Conservation (phyloP, 2,329 filamentous ascomycete species). For the Pyrenochaeta sp. region DNA sequence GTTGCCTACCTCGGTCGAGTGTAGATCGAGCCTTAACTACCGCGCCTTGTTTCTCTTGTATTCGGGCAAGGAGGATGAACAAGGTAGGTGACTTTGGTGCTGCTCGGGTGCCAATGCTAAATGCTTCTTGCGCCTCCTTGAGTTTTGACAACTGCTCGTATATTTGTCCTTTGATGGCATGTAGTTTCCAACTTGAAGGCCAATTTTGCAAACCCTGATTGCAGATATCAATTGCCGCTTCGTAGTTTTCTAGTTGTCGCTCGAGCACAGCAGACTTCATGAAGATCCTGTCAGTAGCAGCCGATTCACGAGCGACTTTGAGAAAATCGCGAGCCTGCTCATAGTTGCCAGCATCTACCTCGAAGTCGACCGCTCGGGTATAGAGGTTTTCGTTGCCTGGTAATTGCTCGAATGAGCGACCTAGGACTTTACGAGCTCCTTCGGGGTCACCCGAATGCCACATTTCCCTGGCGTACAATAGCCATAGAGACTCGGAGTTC, state of each 20-base stretch:
- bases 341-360: conserved; percentile 85
- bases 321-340: conserved; percentile 85
- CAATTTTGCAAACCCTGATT: conserved; percentile 88
- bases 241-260: conserved; percentile 79
- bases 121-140: conserved; percentile 88
- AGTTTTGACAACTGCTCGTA: conserved; percentile 85
- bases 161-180: conserved; percentile 99
- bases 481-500: conserved; percentile 89
- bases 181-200: conserved; percentile 85
- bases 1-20: conserved; percentile 87
- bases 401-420: conserved; percentile 90
- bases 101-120: conserved; percentile 85
- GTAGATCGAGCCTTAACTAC: conserved; percentile 93
- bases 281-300: conserved; percentile 95
- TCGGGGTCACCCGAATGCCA: conserved; percentile 89
- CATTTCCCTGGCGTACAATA: conserved; percentile 94
- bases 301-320: conserved; percentile 82
- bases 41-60: conserved; percentile 86
- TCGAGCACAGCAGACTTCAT: conserved; percentile 96
- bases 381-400: conserved; percentile 98
- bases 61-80: conserved; percentile 86
- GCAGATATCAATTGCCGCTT: conserved; percentile 85
- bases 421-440: conserved; percentile 84
- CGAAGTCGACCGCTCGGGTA: conserved; percentile 94
- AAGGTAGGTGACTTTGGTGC: conserved; percentile 84